Evolutionary conservation across 163 green algal species (phyloP).

Genomic region (Chloromonas sp.): DNA sequence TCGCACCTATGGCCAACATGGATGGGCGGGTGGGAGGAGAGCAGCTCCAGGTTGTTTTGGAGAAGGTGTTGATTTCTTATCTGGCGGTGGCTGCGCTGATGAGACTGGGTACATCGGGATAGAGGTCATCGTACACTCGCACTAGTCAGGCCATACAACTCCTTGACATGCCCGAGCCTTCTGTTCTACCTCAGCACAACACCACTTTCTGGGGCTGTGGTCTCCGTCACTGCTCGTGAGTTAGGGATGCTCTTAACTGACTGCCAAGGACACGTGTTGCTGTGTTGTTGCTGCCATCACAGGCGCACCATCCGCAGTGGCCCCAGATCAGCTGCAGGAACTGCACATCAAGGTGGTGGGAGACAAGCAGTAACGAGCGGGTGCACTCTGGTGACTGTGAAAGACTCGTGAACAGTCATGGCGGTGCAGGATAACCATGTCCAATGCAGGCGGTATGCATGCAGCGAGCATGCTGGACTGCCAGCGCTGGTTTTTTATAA

Average conservation of each 20-base stretch:
- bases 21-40: not conserved
- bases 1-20: no score
- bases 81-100: not conserved
- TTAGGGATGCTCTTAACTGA: not conserved
- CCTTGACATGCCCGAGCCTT: not conserved
- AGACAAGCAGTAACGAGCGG: not conserved
- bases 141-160: not conserved
- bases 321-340: slow-evolving; percentile 39
- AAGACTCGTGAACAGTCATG: not conserved
- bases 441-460: no score
- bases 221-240: not conserved
- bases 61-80: not conserved
- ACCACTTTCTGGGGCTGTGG: not conserved
- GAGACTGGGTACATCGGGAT: not conserved
- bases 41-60: not conserved
- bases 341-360: slow-evolving; percentile 20
- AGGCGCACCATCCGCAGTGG: slow-evolving; percentile 36
- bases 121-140: not conserved
- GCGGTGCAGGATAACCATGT: no score
- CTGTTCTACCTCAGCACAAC: not conserved
- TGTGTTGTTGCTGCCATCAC: not conserved
- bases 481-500: no score
- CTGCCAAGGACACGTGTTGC: not conserved
- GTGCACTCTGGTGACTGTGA: not conserved
- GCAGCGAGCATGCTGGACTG: no score